Base-by-base conservation (phyloP, 1,284 basidiomycete species). In the Trichosporon coremiiforme region DNA sequence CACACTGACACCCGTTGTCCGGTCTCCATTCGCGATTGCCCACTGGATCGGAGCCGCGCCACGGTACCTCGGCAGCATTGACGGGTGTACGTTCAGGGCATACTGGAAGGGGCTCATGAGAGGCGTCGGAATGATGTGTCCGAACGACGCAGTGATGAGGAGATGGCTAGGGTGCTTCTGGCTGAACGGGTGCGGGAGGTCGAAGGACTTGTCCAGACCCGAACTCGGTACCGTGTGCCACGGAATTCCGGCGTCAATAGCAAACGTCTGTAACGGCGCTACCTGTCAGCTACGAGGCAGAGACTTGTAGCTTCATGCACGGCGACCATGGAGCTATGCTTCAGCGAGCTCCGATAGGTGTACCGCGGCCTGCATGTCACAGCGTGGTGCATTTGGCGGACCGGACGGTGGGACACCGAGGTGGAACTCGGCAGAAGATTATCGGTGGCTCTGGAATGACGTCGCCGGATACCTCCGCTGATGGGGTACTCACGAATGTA, bases 11-110 rank as follows among this genome's bases (percentile, higher is more conserved):
- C 90, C 92, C 1, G 90, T 90, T 69, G 87, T 85, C 13, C 78
- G 74, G 65, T 88, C 87, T 0, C 87, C 87, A 69, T 89, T 87
- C 6, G 90, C 84, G 47, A 99, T 85, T 0, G 91, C 87, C 82
- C 90, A 92, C 80, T 98, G 96, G 45, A 98, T 91, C 0, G 95
- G 96, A 1, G 95, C 93, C 0, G 96, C 90, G 0, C 96, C 96
- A 29, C 95, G 88, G 81, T 94, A 94, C n/a, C 86, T 83, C 0
- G 95, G 96, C 25, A 98, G 86, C 0, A 95, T 84, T 20, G 94
- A 96, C 0, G 95, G 95, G 77, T 99, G 96, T 4, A 98, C 88
- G 78, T 98, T 98, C 55, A 99, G 85, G n/a, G 90, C 85, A 66
- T 89, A 88, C 0, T 86, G 85, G 76, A 97, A 97, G 33, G 86